Base-by-base conservation (phyloP, 2,329 filamentous ascomycete genomes). In the Phialophora tarda region DNA sequence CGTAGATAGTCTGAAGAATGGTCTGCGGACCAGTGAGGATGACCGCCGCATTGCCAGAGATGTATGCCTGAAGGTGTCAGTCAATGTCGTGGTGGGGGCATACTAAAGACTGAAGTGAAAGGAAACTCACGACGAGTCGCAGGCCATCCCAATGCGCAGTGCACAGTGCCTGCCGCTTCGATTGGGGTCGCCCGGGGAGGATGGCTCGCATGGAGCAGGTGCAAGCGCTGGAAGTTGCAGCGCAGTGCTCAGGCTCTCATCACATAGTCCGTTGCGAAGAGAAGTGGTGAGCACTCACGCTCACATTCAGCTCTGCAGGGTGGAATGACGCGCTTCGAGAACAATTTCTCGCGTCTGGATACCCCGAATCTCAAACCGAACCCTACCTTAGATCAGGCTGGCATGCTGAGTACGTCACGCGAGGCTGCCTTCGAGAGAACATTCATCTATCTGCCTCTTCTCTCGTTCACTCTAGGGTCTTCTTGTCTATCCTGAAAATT, bases 1-100 rank as follows among this genome's bases (percentile, higher is more conserved):
- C 89, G 80, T 97, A 96, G 72, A 96, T 90, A 3, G 93, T 97
- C 78, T 99, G 95, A 38, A 97, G 80, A 69, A 97, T 86, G 62
- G 86, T 86, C 68, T 89, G 84, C 60, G 91, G 86, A 59, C 88
- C 90, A 75, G 87, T 86, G 72, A 98, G 88, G 73, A 99, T 89
- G 61, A 95, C 88, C 71, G 98, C 87, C 68, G 92, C 92, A 78
- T 90, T 91, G 74, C 94, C 94, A 67, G 91, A 95, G 71, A 97
- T 90, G 80, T 98, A 99, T 59, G 88, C 87, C 92, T 96, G 74
- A 32, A 53, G 51, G 63, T 58, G 10, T 11, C 4, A 26, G 58
- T 61, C 48, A 64, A 60, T 24, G 59, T 51, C 24, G 41, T 62
- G 10, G 66, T 21, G 53, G 26, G 41, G 28, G 17, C 11, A 54